Base-by-base conservation (phyloP, 768 basidiomycete genomes). In the Suillus paluster region DNA sequence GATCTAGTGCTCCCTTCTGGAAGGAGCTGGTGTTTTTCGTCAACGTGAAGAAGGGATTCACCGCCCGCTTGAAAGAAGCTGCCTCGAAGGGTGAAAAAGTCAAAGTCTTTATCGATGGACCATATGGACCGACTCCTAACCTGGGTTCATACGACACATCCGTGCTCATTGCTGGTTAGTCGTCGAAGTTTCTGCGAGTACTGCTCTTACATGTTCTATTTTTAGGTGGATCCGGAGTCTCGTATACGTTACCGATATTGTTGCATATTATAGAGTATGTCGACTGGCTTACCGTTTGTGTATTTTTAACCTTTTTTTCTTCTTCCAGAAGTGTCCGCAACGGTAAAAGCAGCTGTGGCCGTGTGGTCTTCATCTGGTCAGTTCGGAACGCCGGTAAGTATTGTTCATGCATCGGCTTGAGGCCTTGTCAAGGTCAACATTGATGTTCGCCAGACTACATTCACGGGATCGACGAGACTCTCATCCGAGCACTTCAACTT, bases 21-120 rank as follows among this genome's bases (percentile, higher is more conserved):
- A 79, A 77, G 62, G 77, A 84, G 36, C 69, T 88, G 23, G 73
- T 76, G 4, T 30, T 30, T 88, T 72, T 89, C 55, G 73, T 89
- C 56, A 78, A 84, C 41, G 85, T 84, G 5, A 78, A 81, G 52
- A 72, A 76, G 19, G 88, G 89, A 0, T 84, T 88, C 71, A 89
- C 88, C 0, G 75, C 76, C 66, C 75, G 78, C 5, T 71, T 86
- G 23, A 68, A 75, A 41, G 66, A 79, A 6, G 68, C 63, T 3
- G 79, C 76, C 12, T 57, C 62, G 33, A 70, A 61, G 21, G 69
- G 71, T 8, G 69, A 70, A 38, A 70, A 67, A 50, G 70, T 83
- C 23, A 77, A 77, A 41, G 84, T 83, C 9, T 79, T 83, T 50
- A 61, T 91, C 2, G 88, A 89, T 55, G 86, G 85, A 1, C 85